Evolutionary conservation across 306 rosid species (phyloP), one percentile per base, ranked within the genome.

Genomic region (Calophaca sinica): DNA sequence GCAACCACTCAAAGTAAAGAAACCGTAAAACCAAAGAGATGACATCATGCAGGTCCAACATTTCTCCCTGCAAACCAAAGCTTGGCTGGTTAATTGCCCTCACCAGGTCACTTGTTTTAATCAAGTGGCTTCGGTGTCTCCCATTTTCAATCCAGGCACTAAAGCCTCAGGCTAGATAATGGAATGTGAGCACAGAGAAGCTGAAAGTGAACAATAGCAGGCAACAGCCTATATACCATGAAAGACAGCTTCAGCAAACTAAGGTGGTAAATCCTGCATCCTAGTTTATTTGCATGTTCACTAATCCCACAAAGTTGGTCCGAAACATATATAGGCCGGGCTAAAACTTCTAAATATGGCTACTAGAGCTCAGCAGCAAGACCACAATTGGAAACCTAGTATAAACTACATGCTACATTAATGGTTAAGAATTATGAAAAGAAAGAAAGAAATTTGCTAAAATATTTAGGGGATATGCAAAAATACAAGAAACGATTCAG

Each of bases 31-130:
- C 20, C 33, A 42, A 50, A 20, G 69, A 41, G 6, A 65, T 26
- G 20, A 12, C 14, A 65, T 49, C 12, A 10, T 44, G 36, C 44
- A 64, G 5, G 36, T 64, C 41, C 7, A 3, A 64, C 15, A 64
- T 64, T 64, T 42, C 14, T 64, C 14, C 13, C 36, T 44, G 7
- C 7, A 63, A 38, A 62, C 8, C 4, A 38, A 62, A 71, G 4
- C 41, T 44, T 54, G 8, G 11, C 64, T 6, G 7, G 10, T 9
- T 53, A 33, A 52, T 33, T 52, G 29, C 28, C 45, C 71, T 72
- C 73, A 45, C n/a, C 7, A 20, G 68, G 67, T 12, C 62, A 79
- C 9, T 54, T 72, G 46, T 62, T 71, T 42, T 20, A 62, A 49
- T 10, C 62, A 49, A 50, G 9, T 28, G 32, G 42, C 15, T 41